Conservation (phyloP, 352 stramenopile genomes). For the Peronosclerospora sorghi region DNA sequence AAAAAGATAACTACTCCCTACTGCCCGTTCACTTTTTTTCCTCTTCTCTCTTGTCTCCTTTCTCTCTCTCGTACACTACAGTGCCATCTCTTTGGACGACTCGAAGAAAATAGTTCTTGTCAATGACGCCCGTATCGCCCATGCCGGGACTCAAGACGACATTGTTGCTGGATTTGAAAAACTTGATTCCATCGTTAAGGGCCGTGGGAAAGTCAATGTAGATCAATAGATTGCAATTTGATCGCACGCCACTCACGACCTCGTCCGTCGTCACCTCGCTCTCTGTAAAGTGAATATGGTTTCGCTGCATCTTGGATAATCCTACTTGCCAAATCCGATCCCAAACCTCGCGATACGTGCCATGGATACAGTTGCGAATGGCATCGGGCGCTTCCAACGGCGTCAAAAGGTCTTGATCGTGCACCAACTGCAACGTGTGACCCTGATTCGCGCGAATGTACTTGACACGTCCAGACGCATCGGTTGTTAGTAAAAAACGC, state of each 20-base stretch:
- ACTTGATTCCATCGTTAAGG: constrained; percentile 59
- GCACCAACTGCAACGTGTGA: constrained; percentile 52
- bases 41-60: constrained; percentile 11
- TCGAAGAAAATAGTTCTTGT: constrained; percentile 47
- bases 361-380: constrained; percentile 57
- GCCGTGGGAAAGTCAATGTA: constrained; percentile 55
- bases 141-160: constrained; percentile 61
- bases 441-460: constrained; percentile 81
- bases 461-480: constrained; percentile 22
- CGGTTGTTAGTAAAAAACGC: constrained; percentile 54
- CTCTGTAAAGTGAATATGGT: constrained; percentile 81
- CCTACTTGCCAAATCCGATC: constrained; percentile 44
- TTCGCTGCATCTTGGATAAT: constrained; percentile 68
- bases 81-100: constrained; percentile 39
- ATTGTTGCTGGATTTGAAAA: constrained; percentile 81
- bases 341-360: constrained; percentile 66
- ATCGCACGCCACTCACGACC: constrained; percentile 71
- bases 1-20: no score
- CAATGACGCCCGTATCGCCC: constrained; percentile 36
- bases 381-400: constrained; percentile 37
- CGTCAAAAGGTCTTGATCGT: constrained; percentile 60
- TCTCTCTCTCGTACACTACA: constrained; percentile 37
- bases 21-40: background rate
- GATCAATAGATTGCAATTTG: constrained; percentile 59
- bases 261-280: constrained; percentile 33